Base-by-base conservation (phyloP, 2,329 filamentous ascomycete species). In the Fusarium euwallaceae region DNA sequence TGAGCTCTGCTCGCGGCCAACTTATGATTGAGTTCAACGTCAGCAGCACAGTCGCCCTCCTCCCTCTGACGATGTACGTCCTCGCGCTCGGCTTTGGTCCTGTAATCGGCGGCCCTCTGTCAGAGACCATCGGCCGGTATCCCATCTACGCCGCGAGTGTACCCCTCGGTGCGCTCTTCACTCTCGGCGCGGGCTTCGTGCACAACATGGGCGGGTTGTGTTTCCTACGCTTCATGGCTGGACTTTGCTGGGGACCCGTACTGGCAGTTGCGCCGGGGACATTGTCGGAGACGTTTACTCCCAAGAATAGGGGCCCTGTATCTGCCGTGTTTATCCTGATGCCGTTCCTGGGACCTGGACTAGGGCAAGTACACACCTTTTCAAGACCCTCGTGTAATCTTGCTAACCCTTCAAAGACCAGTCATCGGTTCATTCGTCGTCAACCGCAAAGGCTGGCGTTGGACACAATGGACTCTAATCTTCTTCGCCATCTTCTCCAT, bases 51-150 rank as follows among this genome's bases (percentile, higher is more conserved):
- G 84, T 86, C 9, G 88, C 91, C 0, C 82, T 93, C n/a, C 81
- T 92, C 0, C 88, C 88, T 0, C 80, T 93, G 1, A 87, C 91
- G 0, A 79, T 91, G 7, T 93, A 91, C 78, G 87, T 90, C 7
- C 81, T 92, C 11, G 91, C 90, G 0, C 84, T 93, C 0, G 89
- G 84, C 4, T 83, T 92, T 17, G 91, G 91, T 0, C 91, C 91
- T 8, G 81, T 92, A 60, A 71, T 91, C 16, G 88, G 88, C 11
- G 89, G 90, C 0, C 91, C 90, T 0, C 76, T 92, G 1, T 90
- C 88, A 59, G 91, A 93, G 77, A 87, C 84, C 0, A 81, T 88
- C 37, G 91, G 91, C 3, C 84, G 91, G 1, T 83, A 86, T 24
- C 81, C 86, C 3, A 85, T 92, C 29, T 92, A 90, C 78, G 65